Evolutionary conservation across 305 asterid species (phyloP), one percentile per base, ranked within the genome.

Genomic region (Galium porrigens): DNA sequence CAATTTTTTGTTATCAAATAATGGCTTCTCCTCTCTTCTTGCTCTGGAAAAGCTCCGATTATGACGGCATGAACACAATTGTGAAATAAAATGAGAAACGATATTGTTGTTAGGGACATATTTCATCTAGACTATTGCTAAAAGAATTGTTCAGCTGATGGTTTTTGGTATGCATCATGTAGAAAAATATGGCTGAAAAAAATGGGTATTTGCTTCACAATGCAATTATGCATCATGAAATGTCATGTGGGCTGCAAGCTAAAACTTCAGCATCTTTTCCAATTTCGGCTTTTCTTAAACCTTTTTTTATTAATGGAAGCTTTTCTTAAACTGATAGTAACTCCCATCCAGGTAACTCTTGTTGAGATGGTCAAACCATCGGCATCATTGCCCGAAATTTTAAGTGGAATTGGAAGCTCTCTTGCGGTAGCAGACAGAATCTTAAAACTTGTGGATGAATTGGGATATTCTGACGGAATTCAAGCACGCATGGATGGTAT

Each of bases 401-500:
- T 88, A 67, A 75, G 76, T 18, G 76, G 73, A 52, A 59, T 77
- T n/a, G 84, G 90, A 49, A 79, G 74, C 78, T 79, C 92, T 64
- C 20, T 92, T 37, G 86, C 74, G 44, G 89, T 79, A 76, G 86
- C 85, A 10, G 94, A 85, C 74, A 78, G 62, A 69, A 83, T 80
- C 34, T 61, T 86, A 55, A 80, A 73, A 66, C 55, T 89, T 74
- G 14, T 83, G 22, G 77, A 83, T 67, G 85, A 76, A 5, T 74
- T 80, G 86, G 74, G 82, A 46, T 82, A 85, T 34, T 75, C 81
- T 6, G 78, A 76, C 51, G 92, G 94, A 67, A 68, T 89, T 78
- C 95, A 89, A 77, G 95, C 96, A 34, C 96, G 95, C 46, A 80
- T 91, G 94, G 96, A 91, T 8, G 88, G 95, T 3, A 82, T 83